Evolutionary conservation across 768 basidiomycete genomes (phyloP).

Genomic region (Daedaleopsis nitida): DNA sequence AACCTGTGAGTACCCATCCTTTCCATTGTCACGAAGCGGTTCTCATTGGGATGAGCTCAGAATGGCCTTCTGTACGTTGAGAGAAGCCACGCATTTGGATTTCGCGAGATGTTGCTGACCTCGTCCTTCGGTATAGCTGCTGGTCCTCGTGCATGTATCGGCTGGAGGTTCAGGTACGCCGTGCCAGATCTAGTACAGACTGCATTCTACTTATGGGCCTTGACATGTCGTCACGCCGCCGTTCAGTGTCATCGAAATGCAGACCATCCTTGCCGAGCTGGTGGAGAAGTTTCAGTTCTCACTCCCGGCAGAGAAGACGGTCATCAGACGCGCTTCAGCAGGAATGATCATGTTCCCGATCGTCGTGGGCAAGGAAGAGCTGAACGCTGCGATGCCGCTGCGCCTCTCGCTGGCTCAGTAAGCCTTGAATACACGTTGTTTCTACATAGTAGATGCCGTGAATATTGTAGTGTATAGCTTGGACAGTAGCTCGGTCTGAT

Average conservation of each 20-base stretch:
- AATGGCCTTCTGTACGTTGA: slow-evolving; percentile 15
- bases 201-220: not conserved
- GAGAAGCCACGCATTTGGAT: too few relatives aligned
- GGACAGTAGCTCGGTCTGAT: too few relatives aligned
- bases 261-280: slow-evolving; percentile 33
- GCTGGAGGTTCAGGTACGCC: slow-evolving; percentile 20
- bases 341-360: slow-evolving; percentile 33
- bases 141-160: slow-evolving; percentile 17
- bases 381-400: slow-evolving; percentile 35
- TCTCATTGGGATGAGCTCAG: not conserved
- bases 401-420: slow-evolving; percentile 15
- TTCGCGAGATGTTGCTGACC: not conserved
- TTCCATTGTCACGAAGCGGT: not conserved
- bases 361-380: slow-evolving; percentile 28
- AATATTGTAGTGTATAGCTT: too few relatives aligned
- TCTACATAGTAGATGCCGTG: too few relatives aligned
- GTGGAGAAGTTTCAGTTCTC: slow-evolving; percentile 37
- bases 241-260: slow-evolving; percentile 31
- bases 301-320: slow-evolving; percentile 28
- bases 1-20: slow-evolving; percentile 8
- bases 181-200: too few relatives aligned
- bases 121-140: not conserved
- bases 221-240: not conserved
- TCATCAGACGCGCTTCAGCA: slow-evolving; percentile 30
- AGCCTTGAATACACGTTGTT: too few relatives aligned